Conservation (phyloP, 139 green algal species). For the Volvox reticuliferus region DNA sequence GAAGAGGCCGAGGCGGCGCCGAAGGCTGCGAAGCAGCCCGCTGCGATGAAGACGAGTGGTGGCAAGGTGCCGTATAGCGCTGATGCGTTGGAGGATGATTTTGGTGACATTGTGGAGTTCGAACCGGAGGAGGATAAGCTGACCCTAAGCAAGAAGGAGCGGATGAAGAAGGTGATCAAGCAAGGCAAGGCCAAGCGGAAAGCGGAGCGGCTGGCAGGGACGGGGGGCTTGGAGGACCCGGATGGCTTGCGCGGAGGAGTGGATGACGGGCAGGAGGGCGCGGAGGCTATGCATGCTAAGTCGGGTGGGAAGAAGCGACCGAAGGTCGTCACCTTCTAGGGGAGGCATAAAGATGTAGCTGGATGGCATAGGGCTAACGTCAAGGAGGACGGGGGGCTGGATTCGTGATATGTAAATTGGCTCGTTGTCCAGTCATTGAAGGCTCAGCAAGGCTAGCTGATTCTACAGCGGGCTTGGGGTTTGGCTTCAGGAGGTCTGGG, state of each 20-base stretch:
- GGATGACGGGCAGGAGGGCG: neutral
- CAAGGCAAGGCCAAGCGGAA: neutral
- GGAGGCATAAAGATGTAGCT: neutral
- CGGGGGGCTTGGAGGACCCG: neutral
- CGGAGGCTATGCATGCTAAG: neutral
- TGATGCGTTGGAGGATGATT: constrained; percentile 44
- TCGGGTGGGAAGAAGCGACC: neutral
- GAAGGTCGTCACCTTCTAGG: constrained; percentile 40
- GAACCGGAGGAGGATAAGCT: constrained; percentile 49
- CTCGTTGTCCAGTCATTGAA: too few species aligned
- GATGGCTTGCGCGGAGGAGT: neutral
- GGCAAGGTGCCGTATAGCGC: constrained; percentile 1
- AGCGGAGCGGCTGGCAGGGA: constrained; percentile 1
- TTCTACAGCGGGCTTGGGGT: too few species aligned
- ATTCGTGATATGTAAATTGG: too few species aligned
- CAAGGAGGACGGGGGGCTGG: too few species aligned
- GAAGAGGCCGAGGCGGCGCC: neutral
- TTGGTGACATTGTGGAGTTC: constrained; percentile 37
- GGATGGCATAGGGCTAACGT: too few species aligned
- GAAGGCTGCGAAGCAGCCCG: neutral
- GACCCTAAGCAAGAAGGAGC: constrained; percentile 41
- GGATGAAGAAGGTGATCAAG: constrained; percentile 31
- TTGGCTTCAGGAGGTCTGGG: too few species aligned
- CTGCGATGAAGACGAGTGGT: too few species aligned
- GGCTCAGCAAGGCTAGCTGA: too few species aligned